These are phyloP conservation scores for Borovskyia barvae DNA, from an alignment of 208 protist species.

Conservation along the genomic window DNA sequence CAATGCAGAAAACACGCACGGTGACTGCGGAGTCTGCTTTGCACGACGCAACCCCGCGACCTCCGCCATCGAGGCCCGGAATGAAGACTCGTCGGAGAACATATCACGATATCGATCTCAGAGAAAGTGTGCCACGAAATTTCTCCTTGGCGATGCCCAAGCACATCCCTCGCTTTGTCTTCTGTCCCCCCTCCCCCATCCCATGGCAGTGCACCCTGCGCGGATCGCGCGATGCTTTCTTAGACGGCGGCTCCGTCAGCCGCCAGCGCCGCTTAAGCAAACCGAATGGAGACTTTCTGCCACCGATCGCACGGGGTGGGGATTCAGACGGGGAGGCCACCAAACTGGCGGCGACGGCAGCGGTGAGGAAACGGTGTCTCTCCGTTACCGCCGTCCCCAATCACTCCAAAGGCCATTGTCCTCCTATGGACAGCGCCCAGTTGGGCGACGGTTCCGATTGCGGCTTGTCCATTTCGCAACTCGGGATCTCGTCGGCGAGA, in stretches of 20 bases:
- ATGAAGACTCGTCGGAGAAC: not conserved
- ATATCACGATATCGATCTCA: not conserved
- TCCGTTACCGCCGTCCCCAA: not conserved
- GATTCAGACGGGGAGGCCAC: not conserved
- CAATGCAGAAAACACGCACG: conserved; percentile 1
- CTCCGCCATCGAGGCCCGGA: not conserved
- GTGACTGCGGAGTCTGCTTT: not conserved
- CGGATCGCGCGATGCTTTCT: not conserved
- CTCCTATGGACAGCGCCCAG: not conserved
- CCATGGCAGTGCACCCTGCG: conserved; percentile 27
- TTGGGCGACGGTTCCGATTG: not conserved
- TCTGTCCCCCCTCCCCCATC: not conserved
- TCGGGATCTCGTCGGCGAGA: not conserved
- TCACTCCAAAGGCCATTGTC: not conserved
- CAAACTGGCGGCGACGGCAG: not conserved
- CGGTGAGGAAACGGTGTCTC: no score
- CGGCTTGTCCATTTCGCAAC: conserved; percentile 3
- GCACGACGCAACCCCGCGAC: not conserved
- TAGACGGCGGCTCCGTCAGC: not conserved
- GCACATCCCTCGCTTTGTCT: not conserved
- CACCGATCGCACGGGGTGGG: not conserved
- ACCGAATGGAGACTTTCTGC: not conserved
- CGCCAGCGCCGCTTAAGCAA: not conserved
- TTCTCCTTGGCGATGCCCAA: conserved; percentile 7
- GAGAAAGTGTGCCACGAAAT: not conserved